A percentile compares a stretch with the other conserved stretches of the same genome.
These are phyloP conservation scores for Xylaria sp. DNA, from an alignment of 2,329 filamentous ascomycete species.

Conservation along the genomic window DNA sequence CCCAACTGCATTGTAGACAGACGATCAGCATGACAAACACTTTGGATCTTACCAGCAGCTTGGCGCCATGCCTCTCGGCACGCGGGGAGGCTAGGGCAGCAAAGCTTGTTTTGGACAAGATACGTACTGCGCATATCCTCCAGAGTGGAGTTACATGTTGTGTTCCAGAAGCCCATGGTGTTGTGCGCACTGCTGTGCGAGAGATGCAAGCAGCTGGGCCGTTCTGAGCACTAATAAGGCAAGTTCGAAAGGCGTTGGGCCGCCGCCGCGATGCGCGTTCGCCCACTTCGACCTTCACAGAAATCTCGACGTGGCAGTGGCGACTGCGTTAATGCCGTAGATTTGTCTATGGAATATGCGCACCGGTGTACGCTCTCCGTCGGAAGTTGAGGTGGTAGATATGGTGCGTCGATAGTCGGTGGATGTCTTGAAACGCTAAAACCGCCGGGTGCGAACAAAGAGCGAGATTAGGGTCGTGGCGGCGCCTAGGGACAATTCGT, in stretches of 20 bases:
- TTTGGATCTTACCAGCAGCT: not conserved
- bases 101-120: constrained; percentile 33
- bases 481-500: not conserved
- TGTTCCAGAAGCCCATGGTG: constrained; percentile 40
- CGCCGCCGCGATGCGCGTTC: constrained; percentile 13
- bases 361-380: not conserved
- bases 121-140: constrained; percentile 50
- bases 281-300: not conserved
- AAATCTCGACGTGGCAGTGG: not conserved
- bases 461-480: not conserved
- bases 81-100: constrained; percentile 38
- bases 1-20: constrained; percentile 51
- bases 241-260: constrained; percentile 6
- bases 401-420: constrained; percentile 15
- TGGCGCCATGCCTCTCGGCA: constrained; percentile 37
- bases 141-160: constrained; percentile 51
- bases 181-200: constrained; percentile 6
- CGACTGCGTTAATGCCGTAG: not conserved
- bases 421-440: not conserved
- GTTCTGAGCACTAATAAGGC: not conserved
- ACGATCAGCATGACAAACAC: constrained; percentile 42
- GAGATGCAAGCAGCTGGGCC: not conserved
- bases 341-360: constrained; percentile 3
- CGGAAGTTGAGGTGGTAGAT: not conserved
- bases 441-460: constrained; percentile 7